Evolutionary conservation across 495 filamentous ascomycete species (phyloP), one percentile per base, ranked within the genome.

Genomic region (Hypoxylon fuscum): DNA sequence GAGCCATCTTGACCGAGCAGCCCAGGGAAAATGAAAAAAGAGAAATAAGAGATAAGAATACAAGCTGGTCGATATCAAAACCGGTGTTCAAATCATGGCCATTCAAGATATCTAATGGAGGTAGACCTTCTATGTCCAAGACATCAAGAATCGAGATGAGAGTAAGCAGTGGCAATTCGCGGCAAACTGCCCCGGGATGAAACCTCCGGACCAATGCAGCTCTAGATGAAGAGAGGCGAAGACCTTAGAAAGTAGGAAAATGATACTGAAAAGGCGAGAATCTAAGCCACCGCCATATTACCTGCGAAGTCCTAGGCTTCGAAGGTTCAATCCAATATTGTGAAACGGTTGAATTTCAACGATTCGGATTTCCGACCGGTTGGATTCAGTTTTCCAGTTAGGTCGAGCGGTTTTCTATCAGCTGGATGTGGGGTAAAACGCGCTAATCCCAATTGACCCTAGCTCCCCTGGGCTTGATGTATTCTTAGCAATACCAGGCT

Each of bases 51-150:
- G 23, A 27, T 49, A 48, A 64, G 5, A 29, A 44, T 41, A 5
- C 2, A 4, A 27, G 8, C 17, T 27, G 40, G 8, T 50, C 22
- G 25, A 32, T 45, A 44, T 54, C 17, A 18, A 45, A 46, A 22
- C 9, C 23, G 42, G 11, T 17, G 7, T 49, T 59, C 55, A 64
- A 64, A 50, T 15, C 61, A 64, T 64, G 29, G 31, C 32, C 25
- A 44, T 44, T 21, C 20, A 29, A 11, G 37, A 62, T 54, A 55
- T 55, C 35, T 57, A 49, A 38, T 38, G 1, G n/a, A 40, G 35
- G 5, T 15, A 3, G 35, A 11, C 22, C 32, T 12, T 45, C 35
- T 44, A 46, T 12, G 20, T 27, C 18, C 11, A 57, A 20, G 37
- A 27, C 47, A 64, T 58, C 35, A 43, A 38, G 14, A 6, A 40